Evolutionary conservation across 2,329 filamentous ascomycete species (phyloP).

Genomic region (Elsinoe arachidis): DNA sequence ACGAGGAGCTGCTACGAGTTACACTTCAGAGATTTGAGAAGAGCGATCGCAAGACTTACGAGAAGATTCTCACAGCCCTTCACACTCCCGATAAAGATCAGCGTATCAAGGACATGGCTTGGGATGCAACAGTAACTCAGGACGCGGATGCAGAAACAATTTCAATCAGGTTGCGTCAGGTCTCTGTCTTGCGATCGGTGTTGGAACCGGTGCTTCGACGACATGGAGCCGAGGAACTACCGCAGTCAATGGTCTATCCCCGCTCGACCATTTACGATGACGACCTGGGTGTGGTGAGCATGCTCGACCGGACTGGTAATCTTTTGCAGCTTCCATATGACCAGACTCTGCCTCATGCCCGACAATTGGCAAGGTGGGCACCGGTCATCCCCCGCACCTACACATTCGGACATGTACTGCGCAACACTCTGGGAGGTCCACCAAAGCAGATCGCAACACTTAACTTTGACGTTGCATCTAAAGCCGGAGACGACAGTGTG

Average conservation of each 20-base stretch:
- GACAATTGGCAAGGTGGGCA: slow-evolving; percentile 65
- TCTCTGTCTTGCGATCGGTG: slow-evolving; percentile 57
- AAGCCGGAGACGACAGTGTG: slow-evolving; percentile 63
- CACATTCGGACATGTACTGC: slow-evolving; percentile 79
- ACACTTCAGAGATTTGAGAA: slow-evolving; percentile 75
- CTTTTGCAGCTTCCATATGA: slow-evolving; percentile 91
- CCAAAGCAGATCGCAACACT: slow-evolving; percentile 79
- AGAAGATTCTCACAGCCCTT: slow-evolving; percentile 77
- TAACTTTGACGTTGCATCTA: slow-evolving; percentile 92
- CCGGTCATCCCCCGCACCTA: slow-evolving; percentile 66
- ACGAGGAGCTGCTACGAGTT: slow-evolving; percentile 81
- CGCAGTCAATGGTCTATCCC: slow-evolving; percentile 69
- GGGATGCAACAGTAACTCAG: slow-evolving; percentile 34
- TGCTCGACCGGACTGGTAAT: slow-evolving; percentile 78
- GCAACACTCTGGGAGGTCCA: slow-evolving; percentile 71
- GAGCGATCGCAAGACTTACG: slow-evolving; percentile 76
- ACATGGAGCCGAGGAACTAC: slow-evolving; percentile 78
- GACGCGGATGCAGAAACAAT: slow-evolving; percentile 17
- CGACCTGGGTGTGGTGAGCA: slow-evolving; percentile 58
- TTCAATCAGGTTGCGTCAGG: slow-evolving; percentile 17
- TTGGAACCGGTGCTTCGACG: slow-evolving; percentile 72
- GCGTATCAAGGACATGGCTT: slow-evolving; percentile 61
- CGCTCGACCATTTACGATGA: slow-evolving; percentile 66
- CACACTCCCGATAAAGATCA: slow-evolving; percentile 65
- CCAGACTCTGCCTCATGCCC: slow-evolving; percentile 78